A percentile compares a stretch with the other conserved stretches of the same genome.
Conservation (phyloP, 352 stramenopile species). For the Phytopythium vexans region DNA sequence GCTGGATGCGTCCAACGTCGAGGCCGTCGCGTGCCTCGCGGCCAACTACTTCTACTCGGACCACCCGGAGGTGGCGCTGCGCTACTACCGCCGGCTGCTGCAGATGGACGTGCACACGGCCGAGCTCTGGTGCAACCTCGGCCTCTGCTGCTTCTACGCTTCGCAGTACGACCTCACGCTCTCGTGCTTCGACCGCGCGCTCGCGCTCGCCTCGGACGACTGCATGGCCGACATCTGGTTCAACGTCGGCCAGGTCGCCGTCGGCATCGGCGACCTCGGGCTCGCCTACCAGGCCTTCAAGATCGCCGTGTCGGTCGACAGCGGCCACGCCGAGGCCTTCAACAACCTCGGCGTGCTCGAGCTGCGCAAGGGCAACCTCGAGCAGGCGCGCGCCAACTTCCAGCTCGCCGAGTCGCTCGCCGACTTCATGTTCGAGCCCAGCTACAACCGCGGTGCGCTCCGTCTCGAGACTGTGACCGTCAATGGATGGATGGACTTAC, state of each 20-base stretch:
- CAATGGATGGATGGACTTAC: constrained; percentile 5
- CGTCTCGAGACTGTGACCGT: background rate
- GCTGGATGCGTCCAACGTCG: constrained; percentile 88
- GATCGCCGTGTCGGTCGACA: constrained; percentile 89
- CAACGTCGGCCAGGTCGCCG: constrained; percentile 91
- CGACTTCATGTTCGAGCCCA: constrained; percentile 90
- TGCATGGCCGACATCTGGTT: constrained; percentile 93
- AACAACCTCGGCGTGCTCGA: constrained; percentile 92
- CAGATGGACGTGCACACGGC: constrained; percentile 91
- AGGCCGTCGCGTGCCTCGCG: constrained; percentile 90
- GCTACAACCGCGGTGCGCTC: constrained; percentile 82
- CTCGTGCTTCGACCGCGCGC: constrained; percentile 90
- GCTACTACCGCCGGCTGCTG: constrained; percentile 92
- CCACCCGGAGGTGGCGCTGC: constrained; percentile 88
- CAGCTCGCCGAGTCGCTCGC: constrained; percentile 72
- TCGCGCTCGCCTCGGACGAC: constrained; percentile 86
- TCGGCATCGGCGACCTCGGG: constrained; percentile 91
- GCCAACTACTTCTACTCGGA: constrained; percentile 94
- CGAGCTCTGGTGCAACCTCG: constrained; percentile 95
- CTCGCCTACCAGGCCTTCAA: constrained; percentile 94
- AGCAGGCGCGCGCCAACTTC: constrained; percentile 85
- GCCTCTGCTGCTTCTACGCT: constrained; percentile 93
- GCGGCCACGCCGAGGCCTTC: constrained; percentile 89
- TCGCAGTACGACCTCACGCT: constrained; percentile 94
- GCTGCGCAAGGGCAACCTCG: constrained; percentile 85